phyloP scores from a whole-genome alignment of 345 rosid species.

The Eucalyptus regnans region DNA sequence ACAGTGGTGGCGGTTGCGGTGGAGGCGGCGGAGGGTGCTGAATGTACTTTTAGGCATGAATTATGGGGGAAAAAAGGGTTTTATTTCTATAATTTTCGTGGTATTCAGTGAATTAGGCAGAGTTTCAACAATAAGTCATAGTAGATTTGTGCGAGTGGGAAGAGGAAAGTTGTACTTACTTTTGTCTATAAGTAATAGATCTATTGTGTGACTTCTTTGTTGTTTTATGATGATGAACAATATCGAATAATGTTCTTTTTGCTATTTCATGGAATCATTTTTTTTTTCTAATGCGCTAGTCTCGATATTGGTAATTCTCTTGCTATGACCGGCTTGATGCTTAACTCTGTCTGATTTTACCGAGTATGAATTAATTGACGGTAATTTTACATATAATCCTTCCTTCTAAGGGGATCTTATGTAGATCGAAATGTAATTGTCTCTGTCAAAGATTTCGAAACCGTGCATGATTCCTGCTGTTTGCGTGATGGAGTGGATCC shows the following conservation, averaged over 20 bases:
- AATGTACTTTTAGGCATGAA: background rate
- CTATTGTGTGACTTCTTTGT: background rate
- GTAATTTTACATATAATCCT: background rate
- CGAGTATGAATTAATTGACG: conserved; percentile 22
- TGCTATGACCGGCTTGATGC: conserved; percentile 73
- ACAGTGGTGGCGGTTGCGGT: background rate
- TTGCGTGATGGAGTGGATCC: conserved; percentile 86
- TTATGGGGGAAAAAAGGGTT: background rate
- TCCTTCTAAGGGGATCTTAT: background rate
- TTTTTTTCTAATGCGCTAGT: background rate
- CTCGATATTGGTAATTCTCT: background rate
- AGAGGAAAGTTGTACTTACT: background rate
- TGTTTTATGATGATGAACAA: no score
- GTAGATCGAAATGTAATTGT: background rate
- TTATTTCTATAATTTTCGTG: background rate
- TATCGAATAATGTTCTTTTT: background rate
- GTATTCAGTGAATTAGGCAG: background rate
- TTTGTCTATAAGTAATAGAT: background rate
- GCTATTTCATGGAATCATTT: background rate
- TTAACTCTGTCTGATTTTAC: conserved; percentile 89
- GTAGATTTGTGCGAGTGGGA: background rate
- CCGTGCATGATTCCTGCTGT: conserved; percentile 96
- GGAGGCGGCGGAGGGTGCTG: background rate
- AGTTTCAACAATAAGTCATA: background rate
- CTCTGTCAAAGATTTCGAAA: conserved; percentile 57